phyloP scores from a whole-genome alignment of 2,329 filamentous ascomycete genomes.

The Trichoderma gracile region DNA sequence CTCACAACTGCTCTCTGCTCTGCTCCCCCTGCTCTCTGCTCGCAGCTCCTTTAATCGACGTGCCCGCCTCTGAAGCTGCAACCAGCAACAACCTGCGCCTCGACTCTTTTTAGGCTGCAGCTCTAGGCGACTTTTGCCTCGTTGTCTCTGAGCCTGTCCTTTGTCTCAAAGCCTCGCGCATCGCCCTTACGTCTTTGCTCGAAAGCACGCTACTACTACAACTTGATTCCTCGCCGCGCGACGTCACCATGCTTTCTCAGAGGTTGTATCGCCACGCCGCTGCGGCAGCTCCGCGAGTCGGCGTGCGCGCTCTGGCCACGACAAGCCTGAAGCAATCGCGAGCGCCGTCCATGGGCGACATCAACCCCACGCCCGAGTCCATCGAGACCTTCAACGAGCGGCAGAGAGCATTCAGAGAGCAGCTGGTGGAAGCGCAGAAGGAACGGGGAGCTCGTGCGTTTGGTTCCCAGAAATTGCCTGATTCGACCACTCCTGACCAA shows the following conservation, averaged over 20 bases:
- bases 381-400: slow-evolving; percentile 76
- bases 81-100: neutral
- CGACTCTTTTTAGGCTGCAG: neutral
- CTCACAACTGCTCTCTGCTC: slow-evolving; percentile 15
- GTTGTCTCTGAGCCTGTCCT: neutral
- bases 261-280: slow-evolving; percentile 51
- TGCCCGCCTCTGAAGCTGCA: slow-evolving; percentile 4
- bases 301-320: slow-evolving; percentile 59
- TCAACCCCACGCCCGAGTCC: slow-evolving; percentile 65
- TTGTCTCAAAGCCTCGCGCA: neutral
- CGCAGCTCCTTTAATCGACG: slow-evolving; percentile 10
- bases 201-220: slow-evolving; percentile 13
- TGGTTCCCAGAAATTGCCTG: slow-evolving; percentile 44
- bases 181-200: slow-evolving; percentile 19
- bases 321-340: slow-evolving; percentile 48
- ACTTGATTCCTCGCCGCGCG: slow-evolving; percentile 16
- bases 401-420: slow-evolving; percentile 84
- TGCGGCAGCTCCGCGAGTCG: slow-evolving; percentile 48
- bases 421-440: slow-evolving; percentile 73
- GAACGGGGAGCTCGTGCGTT: slow-evolving; percentile 83
- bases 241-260: slow-evolving; percentile 51
- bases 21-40: slow-evolving; percentile 18
- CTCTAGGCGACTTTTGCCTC: slow-evolving; percentile 1
- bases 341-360: slow-evolving; percentile 81
- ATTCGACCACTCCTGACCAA: slow-evolving; percentile 45